Percentiles rank a stretch among this genome's conserved stretches.
Evolutionary conservation across 208 protist genomes (phyloP).

Genomic region (Leishmania major): DNA sequence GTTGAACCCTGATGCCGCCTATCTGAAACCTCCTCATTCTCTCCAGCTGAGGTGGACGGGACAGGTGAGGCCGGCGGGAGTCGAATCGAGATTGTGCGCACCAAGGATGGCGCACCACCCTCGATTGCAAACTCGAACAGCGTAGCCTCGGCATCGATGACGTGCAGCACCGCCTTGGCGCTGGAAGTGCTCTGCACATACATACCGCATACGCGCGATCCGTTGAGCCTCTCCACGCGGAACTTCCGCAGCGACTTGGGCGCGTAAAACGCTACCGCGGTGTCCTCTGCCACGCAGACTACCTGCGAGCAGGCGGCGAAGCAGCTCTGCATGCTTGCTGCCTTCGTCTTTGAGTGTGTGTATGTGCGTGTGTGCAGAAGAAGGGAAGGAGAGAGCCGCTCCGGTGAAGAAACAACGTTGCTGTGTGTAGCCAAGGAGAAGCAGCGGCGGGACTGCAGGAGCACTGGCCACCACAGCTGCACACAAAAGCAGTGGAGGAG

Average conservation of each 20-base stretch:
- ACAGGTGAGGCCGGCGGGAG: constrained; percentile 4
- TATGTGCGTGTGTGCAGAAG: neutral
- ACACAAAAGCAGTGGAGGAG: neutral
- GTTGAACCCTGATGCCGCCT: neutral
- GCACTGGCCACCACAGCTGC: neutral
- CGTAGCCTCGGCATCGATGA: constrained; percentile 74
- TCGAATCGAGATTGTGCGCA: constrained; percentile 15
- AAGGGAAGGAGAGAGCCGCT: neutral
- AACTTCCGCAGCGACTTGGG: constrained; percentile 85
- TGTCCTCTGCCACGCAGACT: constrained; percentile 85
- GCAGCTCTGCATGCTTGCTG: constrained; percentile 40
- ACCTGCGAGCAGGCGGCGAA: constrained; percentile 74
- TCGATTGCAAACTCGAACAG: constrained; percentile 66
- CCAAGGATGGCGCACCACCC: constrained; percentile 22
- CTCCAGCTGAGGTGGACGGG: neutral
- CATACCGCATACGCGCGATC: constrained; percentile 65
- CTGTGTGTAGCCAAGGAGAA: neutral
- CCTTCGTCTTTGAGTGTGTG: constrained; percentile 11
- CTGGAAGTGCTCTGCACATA: constrained; percentile 27
- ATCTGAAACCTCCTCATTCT: neutral
- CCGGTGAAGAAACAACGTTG: neutral
- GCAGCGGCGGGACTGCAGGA: neutral
- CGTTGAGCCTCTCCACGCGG: constrained; percentile 78
- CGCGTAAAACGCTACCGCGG: constrained; percentile 75
- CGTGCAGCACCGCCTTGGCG: constrained; percentile 50